Evolutionary conservation across 257 asterid genomes (phyloP).

Genomic region (Ilex aquifolium): DNA sequence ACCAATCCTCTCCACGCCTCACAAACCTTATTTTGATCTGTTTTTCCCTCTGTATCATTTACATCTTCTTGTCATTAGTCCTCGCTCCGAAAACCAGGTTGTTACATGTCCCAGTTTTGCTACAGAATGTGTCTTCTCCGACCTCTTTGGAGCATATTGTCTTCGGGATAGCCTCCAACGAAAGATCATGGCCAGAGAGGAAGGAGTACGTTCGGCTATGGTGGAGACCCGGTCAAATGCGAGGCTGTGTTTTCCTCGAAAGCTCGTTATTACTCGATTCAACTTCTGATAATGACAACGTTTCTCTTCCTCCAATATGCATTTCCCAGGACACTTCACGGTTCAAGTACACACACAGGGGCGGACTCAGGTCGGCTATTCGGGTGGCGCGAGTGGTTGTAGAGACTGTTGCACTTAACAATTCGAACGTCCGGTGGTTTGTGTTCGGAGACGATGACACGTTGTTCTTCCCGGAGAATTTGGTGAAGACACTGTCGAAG

Average conservation of each 20-base stretch:
- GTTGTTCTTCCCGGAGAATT: constrained; percentile 71
- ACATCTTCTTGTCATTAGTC: constrained; percentile 26
- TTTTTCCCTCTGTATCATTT: constrained; percentile 23
- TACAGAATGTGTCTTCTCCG: constrained; percentile 19
- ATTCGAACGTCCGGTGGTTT: constrained; percentile 66
- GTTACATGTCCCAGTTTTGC: constrained; percentile 18
- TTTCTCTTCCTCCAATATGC: constrained; percentile 52
- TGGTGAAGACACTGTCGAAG: constrained; percentile 64
- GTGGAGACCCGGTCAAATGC: constrained; percentile 67
- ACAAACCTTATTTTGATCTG: constrained; percentile 24
- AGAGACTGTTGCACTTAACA: constrained; percentile 51
- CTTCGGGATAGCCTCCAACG: constrained; percentile 68
- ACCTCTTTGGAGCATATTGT: constrained; percentile 62
- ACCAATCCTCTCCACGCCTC: constrained; percentile 21
- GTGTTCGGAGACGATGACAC: constrained; percentile 94
- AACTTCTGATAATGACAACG: constrained; percentile 6
- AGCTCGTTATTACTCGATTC: constrained; percentile 17
- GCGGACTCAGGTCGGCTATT: constrained; percentile 65
- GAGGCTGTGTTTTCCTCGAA: constrained; percentile 76
- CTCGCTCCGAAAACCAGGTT: constrained; percentile 18
- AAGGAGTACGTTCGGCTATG: constrained; percentile 53
- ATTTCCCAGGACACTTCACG: constrained; percentile 53
- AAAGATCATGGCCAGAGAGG: constrained; percentile 43
- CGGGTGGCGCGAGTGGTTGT: constrained; percentile 68
- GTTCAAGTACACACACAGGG: constrained; percentile 49